Evolutionary conservation across 768 basidiomycete genomes (phyloP).

Genomic region (Macrolepiota dolichaula): DNA sequence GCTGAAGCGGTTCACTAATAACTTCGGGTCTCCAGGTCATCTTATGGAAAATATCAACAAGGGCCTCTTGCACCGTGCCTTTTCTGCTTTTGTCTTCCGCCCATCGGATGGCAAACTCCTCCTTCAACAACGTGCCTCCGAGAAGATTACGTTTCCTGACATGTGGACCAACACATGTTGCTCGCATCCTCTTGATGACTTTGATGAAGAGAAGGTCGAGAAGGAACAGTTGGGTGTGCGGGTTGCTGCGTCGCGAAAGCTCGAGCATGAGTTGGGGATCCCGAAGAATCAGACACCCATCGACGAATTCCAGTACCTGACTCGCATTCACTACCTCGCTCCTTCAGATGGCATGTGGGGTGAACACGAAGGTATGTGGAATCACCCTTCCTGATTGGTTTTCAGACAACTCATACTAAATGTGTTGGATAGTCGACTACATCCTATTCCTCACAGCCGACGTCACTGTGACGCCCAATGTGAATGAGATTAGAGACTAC

Average conservation of each 20-base stretch:
- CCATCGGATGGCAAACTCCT: constrained; percentile 92
- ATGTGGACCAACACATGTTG: constrained; percentile 99
- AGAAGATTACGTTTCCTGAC: constrained; percentile 98
- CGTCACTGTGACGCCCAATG: constrained; percentile 77
- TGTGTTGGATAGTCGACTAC: constrained; percentile 75
- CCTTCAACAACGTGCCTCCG: constrained; percentile 92
- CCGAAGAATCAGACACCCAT: constrained; percentile 72
- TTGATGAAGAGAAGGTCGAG: constrained; percentile 78
- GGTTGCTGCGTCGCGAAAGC: constrained; percentile 89
- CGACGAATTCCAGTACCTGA: constrained; percentile 90
- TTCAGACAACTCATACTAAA: background rate
- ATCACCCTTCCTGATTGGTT: background rate
- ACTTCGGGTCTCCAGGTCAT: constrained; percentile 58
- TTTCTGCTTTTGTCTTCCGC: constrained; percentile 95
- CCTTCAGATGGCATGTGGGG: constrained; percentile 94
- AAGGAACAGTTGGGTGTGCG: constrained; percentile 78
- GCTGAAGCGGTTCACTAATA: background rate
- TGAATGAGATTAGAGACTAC: constrained; percentile 88
- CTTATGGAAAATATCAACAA: constrained; percentile 95
- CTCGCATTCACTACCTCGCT: constrained; percentile 95
- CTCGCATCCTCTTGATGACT: constrained; percentile 93
- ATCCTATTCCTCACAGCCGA: constrained; percentile 92
- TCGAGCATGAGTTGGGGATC: constrained; percentile 96
- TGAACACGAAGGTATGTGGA: constrained; percentile 85
- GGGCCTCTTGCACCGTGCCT: constrained; percentile 94